Base-by-base conservation (phyloP, 495 filamentous ascomycete genomes). In the Hypoxylon rickii region DNA sequence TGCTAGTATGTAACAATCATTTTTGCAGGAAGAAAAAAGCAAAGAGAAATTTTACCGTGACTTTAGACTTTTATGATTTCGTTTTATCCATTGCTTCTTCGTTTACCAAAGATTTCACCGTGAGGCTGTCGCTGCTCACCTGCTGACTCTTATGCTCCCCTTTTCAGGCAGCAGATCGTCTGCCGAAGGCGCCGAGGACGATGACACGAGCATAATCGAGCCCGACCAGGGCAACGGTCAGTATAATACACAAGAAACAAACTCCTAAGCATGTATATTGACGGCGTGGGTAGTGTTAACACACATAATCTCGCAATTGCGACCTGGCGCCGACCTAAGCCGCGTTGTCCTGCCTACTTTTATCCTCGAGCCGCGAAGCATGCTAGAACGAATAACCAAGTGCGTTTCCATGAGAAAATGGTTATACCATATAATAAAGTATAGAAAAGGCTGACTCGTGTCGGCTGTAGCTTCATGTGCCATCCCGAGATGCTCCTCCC, bases 361-460 rank as follows among this genome's bases (percentile, higher is more conserved):
- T 73, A 99, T 99, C 63, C 80, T 99, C 42, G 94, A 99, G 70
- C 94, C 94, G 3, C 86, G 90, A 65, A 96, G 92, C 56, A 99
- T 99, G 94, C 73, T 99, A 65, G 94, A 99, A 75, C 82, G 94
- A 26, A 99, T 99, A 63, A 99, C 94, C 64, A 99, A 98, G 92
- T 96, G 53, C 61, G 63, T 52, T 46, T 11, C n/a, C n/a, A n/a
- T n/a, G n/a, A n/a, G n/a, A n/a, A n/a, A n/a, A n/a, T n/a, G n/a
- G n/a, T n/a, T n/a, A n/a, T 61, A 17, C 18, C 19, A 8, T 7
- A 10, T 10, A 6, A 19, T 24, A 22, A 12, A 1, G 6, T 21
- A 15, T 44, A 20, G 26, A 18, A 43, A 59, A 20, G 19, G 49
- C 70, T 73, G 45, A 70, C 63, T 17, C 24, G 62, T 32, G 50